Evolutionary conservation across 140 eudicot species (phyloP), one percentile per base, ranked within the genome.

Genomic region (Senecio squalidus): DNA sequence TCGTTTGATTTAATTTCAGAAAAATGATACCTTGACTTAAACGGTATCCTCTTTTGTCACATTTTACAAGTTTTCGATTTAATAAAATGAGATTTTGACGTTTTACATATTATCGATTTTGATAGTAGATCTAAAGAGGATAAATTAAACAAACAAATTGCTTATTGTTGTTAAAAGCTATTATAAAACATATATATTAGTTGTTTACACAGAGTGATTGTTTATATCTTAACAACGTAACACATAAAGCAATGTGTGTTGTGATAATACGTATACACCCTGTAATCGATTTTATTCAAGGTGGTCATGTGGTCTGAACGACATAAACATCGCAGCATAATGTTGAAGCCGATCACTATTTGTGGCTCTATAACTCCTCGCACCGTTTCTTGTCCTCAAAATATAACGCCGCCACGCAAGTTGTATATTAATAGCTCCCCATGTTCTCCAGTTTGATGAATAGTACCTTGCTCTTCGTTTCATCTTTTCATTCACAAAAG

Each of bases 371-470:
- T 28, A 31, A 55, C 43, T 46, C 9, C 13, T 57, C 3, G 61
- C 31, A 25, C 18, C 62, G 17, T 70, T 24, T 40, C 81, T 57
- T 5, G 71, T 78, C 69, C 89, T 83, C 68, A 22, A 17, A 71
- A 73, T 34, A 49, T 81, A 73, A 21, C 81, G 86, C 6, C 81
- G 74, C 96, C 96, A 91, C 3, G 84, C 94, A 9, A 91, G 58
- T 65, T 76, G 83, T 55, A 76, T 77, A 30, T 70, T 81, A 6
- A 92, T 84, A 1, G 96, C 98, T 1, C 92, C 98, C 98, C 96
- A 92, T 0, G 98, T 81, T 63, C 94, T 77, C 98, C 96, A 86
- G 30, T 83, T 87, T 9, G 98, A 87, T 9, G 98, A 92, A 67
- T 92, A 78, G 50, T 81, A 92, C 18, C 86, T 70, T 1, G 88